Base-by-base conservation (phyloP, 345 rosid species). In the Arabis alpina region DNA sequence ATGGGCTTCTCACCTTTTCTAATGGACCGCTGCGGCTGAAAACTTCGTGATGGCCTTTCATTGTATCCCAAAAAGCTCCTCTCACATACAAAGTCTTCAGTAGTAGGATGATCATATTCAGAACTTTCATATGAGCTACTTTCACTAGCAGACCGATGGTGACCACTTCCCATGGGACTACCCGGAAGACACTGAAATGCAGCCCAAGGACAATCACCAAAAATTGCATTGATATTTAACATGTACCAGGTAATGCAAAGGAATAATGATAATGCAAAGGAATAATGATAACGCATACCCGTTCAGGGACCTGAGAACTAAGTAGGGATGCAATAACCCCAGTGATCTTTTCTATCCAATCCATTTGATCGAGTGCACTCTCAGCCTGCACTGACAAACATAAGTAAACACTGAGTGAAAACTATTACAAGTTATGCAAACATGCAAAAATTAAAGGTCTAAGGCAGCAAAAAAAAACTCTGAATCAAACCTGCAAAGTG, bases 311-410 rank as follows among this genome's bases (percentile, higher is more conserved):
- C 81, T 92, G 99, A 51, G 93, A 92, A 73, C 98, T 95, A 55
- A 92, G 97, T 44, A 95, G 83, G 44, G 99, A 95, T 59, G 99
- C 91, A 83, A 95, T 95, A 77, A 95, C 99, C 71, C 98, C 99
- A 2, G 94, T 95, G 77, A 92, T 95, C 82, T 95, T 95, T 61
- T 95, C 98, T 68, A 95, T 88, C 99, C 99, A 95, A 76, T 92
- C 99, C 96, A 84, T 95, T 79, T 92, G 98, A 81, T 95, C 99
- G 28, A 84, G 80, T 32, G 94, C 94, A 74, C 98, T 95, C 81
- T 95, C 99, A 75, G 99, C 98, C 99, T 95, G 97, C 86, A 84
- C 88, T 80, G 89, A 88, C 93, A 79, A 82, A 83, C 79, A 80
- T 54, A 80, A 77, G 74, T 57, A 74, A 80, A 83, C 72, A 78